Evolutionary conservation across 1,284 basidiomycete genomes (phyloP).

Genomic region (Leccinum fallax): DNA sequence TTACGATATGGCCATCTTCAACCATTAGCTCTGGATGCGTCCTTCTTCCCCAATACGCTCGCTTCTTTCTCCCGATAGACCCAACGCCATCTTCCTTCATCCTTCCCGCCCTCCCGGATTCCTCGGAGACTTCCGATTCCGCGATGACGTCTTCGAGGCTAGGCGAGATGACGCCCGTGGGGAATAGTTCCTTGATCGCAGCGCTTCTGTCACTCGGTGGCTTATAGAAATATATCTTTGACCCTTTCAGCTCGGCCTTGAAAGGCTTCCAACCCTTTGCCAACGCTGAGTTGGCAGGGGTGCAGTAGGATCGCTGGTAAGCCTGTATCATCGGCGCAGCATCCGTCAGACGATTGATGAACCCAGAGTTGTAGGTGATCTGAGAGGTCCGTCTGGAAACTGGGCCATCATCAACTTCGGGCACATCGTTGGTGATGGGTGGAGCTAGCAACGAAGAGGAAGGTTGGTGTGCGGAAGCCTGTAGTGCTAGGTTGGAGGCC

Average conservation of each 20-base stretch:
- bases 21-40: conserved; percentile 71
- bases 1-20: conserved; percentile 47
- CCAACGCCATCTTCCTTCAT: conserved; percentile 38
- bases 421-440: conserved; percentile 45
- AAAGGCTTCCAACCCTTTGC: conserved; percentile 81
- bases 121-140: conserved; percentile 30
- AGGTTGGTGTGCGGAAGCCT: conserved; percentile 22
- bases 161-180: conserved; percentile 58
- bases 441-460: conserved; percentile 50
- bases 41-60: conserved; percentile 77
- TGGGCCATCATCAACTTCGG: conserved; percentile 25
- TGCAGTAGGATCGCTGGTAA: conserved; percentile 32
- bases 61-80: conserved; percentile 50
- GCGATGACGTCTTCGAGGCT: conserved; percentile 45
- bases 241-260: conserved; percentile 78
- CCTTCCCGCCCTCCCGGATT: conserved; percentile 32
- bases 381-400: conserved; percentile 67
- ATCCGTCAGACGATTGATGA: conserved; percentile 70
- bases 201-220: conserved; percentile 66
- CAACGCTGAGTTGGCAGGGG: conserved; percentile 36
- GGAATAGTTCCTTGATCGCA: conserved; percentile 73
- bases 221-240: conserved; percentile 83
- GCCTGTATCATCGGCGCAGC: conserved; percentile 43
- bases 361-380: conserved; percentile 71
- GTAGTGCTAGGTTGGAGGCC: conserved; percentile 18